phyloP scores from a whole-genome alignment of 192 early-diverging fungal genomes.

The Pilobolus umbonatus region DNA sequence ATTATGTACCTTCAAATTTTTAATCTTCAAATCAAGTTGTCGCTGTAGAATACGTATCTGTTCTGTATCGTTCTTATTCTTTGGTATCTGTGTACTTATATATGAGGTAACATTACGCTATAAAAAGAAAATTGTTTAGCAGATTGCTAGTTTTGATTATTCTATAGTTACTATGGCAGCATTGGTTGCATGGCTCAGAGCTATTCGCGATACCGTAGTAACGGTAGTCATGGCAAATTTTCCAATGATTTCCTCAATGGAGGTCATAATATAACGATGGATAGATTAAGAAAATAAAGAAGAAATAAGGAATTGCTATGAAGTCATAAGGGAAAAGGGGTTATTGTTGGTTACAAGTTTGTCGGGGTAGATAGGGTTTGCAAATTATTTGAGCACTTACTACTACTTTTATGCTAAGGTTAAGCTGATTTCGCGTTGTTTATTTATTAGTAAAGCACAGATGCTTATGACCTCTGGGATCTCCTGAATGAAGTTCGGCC shows the following conservation, averaged over 20 bases:
- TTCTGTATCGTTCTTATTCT: conserved; percentile 10
- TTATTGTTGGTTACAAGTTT: no score
- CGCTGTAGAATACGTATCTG: conserved; percentile 25
- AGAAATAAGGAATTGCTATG: no score
- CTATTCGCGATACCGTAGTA: conserved; percentile 29
- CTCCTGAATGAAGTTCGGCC: no score
- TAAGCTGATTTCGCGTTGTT: no score
- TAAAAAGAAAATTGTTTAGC: background rate
- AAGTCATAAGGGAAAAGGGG: no score
- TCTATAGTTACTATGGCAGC: conserved; percentile 27
- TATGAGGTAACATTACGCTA: conserved; percentile 31
- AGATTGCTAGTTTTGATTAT: background rate
- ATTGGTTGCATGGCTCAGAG: conserved; percentile 32
- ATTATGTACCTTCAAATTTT: conserved; percentile 28
- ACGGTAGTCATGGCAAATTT: conserved; percentile 34
- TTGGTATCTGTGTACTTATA: conserved; percentile 14
- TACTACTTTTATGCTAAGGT: no score
- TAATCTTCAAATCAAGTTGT: conserved; percentile 33
- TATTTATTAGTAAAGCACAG: no score
- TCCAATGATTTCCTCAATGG: conserved; percentile 32
- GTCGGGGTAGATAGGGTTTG: no score
- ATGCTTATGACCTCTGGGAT: no score
- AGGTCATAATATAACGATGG: conserved; percentile 12
- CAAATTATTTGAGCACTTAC: no score
- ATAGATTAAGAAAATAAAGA: background rate